These are phyloP conservation scores for Nannochloropsis gaditana DNA, from an alignment of 108 stramenopile species.

Conservation along the genomic window DNA sequence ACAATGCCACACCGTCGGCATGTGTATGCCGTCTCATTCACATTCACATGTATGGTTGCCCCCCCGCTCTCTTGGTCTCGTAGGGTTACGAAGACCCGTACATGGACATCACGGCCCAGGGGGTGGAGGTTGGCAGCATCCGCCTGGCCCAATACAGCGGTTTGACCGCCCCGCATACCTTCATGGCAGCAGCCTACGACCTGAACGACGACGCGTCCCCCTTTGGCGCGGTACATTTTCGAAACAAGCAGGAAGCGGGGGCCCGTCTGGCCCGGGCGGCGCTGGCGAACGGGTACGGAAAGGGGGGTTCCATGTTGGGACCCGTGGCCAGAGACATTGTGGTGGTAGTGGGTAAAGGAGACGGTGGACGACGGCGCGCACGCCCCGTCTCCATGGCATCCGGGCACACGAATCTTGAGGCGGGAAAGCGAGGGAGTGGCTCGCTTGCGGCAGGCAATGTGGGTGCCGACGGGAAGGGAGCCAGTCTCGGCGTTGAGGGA, in stretches of 20 bases:
- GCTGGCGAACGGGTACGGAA: not conserved
- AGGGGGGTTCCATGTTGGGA: not conserved
- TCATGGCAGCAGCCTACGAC: not conserved
- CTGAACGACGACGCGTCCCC: not conserved
- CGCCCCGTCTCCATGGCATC: not conserved
- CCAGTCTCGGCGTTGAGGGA: not conserved
- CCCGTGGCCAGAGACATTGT: not conserved
- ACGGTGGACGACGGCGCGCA: not conserved
- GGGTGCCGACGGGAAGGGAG: not conserved
- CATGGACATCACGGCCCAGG: not conserved
- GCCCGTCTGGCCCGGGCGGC: not conserved
- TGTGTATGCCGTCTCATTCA: too few relatives aligned
- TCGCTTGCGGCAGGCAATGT: not conserved
- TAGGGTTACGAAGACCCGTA: not conserved
- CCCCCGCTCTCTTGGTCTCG: not conserved
- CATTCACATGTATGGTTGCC: not conserved
- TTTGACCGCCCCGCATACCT: not conserved
- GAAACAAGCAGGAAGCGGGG: conserved; percentile 1
- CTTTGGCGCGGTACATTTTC: not conserved
- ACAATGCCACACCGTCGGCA: too few relatives aligned
- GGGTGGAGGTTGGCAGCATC: conserved; percentile 7
- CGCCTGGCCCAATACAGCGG: conserved; percentile 17
- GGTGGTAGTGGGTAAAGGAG: not conserved
- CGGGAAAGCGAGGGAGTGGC: not conserved
- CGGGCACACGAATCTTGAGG: not conserved